Conservation (phyloP, 805 yeast species). For the Starmerella kuoi region DNA sequence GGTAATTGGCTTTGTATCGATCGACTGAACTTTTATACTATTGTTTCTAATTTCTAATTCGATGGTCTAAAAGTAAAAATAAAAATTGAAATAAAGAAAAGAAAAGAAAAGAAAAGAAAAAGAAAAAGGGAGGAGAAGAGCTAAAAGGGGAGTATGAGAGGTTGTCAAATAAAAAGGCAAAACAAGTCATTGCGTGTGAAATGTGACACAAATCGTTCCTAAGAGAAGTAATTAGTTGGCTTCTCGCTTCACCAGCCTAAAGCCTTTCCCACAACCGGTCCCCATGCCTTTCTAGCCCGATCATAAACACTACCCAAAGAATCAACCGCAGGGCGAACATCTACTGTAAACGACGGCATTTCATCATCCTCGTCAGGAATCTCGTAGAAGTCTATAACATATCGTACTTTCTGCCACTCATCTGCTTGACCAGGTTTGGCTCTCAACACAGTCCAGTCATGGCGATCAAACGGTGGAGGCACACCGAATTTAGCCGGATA, state of each 20-base stretch:
- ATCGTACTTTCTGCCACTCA: constrained; percentile 62
- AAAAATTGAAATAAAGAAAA: neutral
- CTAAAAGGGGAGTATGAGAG: no score
- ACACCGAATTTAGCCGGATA: constrained; percentile 63
- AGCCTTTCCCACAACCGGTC: constrained; percentile 57
- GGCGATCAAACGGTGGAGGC: constrained; percentile 92
- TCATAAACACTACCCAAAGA: constrained; percentile 49
- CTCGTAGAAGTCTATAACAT: constrained; percentile 91
- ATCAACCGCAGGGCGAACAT: constrained; percentile 92
- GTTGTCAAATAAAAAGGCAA: no score
- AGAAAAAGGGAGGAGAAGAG: no score
- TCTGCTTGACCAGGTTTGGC: constrained; percentile 21
- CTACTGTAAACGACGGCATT: constrained; percentile 81
- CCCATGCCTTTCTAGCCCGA: constrained; percentile 54
- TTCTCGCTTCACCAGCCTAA: no score
- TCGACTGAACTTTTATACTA: neutral
- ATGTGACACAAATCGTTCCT: no score
- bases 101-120: neutral
- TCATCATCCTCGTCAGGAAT: constrained; percentile 69
- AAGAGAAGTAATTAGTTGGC: no score
- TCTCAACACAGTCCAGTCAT: constrained; percentile 94
- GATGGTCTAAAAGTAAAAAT: neutral
- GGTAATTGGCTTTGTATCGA: neutral
- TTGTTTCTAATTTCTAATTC: neutral
- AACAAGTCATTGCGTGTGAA: no score